Evolutionary conservation across 495 filamentous ascomycete genomes (phyloP), one percentile per base, ranked within the genome.

Genomic region (Tetracladium setigerum): DNA sequence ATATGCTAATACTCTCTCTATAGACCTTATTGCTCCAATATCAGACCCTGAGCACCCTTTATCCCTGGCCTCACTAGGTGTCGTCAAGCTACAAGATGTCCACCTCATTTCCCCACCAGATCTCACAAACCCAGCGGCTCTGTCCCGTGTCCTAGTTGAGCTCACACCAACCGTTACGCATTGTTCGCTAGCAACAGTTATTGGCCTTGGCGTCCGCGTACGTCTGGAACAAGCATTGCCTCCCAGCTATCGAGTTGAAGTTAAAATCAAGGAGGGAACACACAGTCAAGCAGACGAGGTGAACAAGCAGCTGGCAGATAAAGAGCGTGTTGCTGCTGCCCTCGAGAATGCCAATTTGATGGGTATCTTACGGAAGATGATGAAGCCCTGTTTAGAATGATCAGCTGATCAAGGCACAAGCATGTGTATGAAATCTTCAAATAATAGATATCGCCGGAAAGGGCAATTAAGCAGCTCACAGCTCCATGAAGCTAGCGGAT

Each of bases 141-240:
- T 78, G 49, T 62, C 62, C 19, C 66, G 62, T 10, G 82, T 87
- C 3, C 65, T 77, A 6, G 79, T 89, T 24, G 72, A 86, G 54
- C 82, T 98, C 43, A 98, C 92, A 3, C 92, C 92, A n/a, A 98
- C 94, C 14, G 88, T 97, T 59, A 95, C 89, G 15, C 94, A 97
- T 58, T 98, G 92, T 69, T 91, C 86, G 31, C 76, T 97, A 12
- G 94, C 92, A 9, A 97, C 94, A 1, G 89, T 97, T 42, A 97
- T 98, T 63, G 92, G 94, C 2, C 76, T 98, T 6, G 91, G 92
- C 13, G 87, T 98, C 12, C 77, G 92, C 14, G 90, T 95, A 38
- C 76, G 94, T 27, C 73, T 98, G 19, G 89, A 96, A 61, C 86
- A 95, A 62, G 82, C 84, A 8, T 73, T 98, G 36, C 94, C 92